Conservation (phyloP, 352 stramenopile genomes). For the Plasmopara halstedii region DNA sequence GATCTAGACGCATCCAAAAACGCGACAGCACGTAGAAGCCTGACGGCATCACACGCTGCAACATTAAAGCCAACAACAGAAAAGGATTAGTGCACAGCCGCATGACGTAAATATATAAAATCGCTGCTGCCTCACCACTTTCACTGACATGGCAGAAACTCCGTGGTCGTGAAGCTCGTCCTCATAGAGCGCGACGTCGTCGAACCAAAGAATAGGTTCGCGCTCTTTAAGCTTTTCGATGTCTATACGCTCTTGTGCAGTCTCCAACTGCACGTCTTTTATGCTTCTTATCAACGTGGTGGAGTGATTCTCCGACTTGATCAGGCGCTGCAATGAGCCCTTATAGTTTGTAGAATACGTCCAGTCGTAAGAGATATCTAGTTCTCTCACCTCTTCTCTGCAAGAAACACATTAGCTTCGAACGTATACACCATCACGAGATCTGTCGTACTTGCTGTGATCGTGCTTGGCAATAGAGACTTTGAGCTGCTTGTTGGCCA, state of each 20-base stretch:
- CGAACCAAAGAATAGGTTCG: slow-evolving; percentile 79
- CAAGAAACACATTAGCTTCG: slow-evolving; percentile 1
- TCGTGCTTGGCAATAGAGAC: slow-evolving; percentile 75
- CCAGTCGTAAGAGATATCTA: slow-evolving; percentile 81
- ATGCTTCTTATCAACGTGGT: slow-evolving; percentile 14
- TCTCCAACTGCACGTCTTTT: slow-evolving; percentile 30
- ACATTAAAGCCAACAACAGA: slow-evolving; percentile 1
- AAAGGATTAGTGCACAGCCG: not conserved
- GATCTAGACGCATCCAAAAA: slow-evolving; percentile 81
- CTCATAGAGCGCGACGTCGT: slow-evolving; percentile 73
- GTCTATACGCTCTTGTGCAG: slow-evolving; percentile 55
- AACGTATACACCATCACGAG: not conserved
- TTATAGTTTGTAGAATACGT: slow-evolving; percentile 82
- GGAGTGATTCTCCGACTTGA: slow-evolving; percentile 8
- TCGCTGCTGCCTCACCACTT: slow-evolving; percentile 52
- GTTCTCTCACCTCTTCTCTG: slow-evolving; percentile 73
- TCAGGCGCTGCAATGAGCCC: slow-evolving; percentile 52
- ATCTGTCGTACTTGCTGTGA: slow-evolving; percentile 44
- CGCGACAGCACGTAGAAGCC: slow-evolving; percentile 71
- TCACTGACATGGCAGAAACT: slow-evolving; percentile 69
- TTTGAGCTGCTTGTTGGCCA: slow-evolving; percentile 72
- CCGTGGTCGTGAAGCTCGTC: slow-evolving; percentile 82
- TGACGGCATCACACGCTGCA: slow-evolving; percentile 76
- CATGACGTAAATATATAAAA: not conserved
- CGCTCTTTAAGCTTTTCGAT: slow-evolving; percentile 74